Conservation (phyloP, 257 asterid species). For the Solanum rostratum region DNA sequence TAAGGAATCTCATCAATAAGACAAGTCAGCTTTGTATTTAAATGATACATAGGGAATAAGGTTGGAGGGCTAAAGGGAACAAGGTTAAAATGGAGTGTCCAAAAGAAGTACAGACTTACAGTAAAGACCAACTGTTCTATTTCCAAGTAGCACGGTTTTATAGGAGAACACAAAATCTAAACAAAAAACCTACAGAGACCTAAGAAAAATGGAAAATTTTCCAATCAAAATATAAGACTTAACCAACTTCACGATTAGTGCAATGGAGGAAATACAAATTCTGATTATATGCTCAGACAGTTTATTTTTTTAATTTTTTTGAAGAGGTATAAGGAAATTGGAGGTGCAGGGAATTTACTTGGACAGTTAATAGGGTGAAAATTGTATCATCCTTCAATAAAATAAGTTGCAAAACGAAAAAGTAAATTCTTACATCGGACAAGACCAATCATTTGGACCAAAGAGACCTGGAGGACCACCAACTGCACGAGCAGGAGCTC, state of each 20-base stretch:
- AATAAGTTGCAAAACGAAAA: neutral
- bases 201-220: no score
- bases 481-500: constrained; percentile 47
- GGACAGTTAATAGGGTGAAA: neutral
- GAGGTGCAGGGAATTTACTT: neutral
- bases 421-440: constrained; percentile 73
- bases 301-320: neutral
- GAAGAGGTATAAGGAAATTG: neutral
- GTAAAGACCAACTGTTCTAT: neutral
- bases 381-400: neutral
- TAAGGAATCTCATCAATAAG: no score
- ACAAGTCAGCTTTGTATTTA: no score
- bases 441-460: constrained; percentile 99
- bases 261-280: neutral
- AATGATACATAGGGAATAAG: no score
- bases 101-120: neutral
- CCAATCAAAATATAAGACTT: no score
- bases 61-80: no score
- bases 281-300: neutral
- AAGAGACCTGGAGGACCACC: constrained; percentile 85
- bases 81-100: neutral
- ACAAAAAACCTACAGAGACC: neutral
- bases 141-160: neutral
- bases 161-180: neutral
- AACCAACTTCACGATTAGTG: neutral